Percentiles rank a stretch among this genome's conserved stretches.
phyloP scores from a whole-genome alignment of 768 basidiomycete genomes.

The Russula foetens region DNA sequence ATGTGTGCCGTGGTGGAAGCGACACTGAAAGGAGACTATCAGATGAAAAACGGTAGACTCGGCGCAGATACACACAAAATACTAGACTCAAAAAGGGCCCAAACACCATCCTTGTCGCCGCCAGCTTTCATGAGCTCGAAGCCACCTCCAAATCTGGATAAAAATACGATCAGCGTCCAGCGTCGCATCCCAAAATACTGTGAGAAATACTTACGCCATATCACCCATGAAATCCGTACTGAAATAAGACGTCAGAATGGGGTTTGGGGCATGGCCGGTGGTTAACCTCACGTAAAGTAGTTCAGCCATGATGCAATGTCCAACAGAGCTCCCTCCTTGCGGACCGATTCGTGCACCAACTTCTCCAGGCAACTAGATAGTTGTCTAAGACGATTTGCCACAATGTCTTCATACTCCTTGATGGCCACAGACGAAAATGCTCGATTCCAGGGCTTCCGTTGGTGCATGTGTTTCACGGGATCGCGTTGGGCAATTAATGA shows the following conservation, averaged over 20 bases:
- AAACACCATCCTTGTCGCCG: constrained; percentile 1
- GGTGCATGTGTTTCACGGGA: constrained; percentile 31
- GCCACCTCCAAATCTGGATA: constrained; percentile 23
- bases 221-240: constrained; percentile 44
- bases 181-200: background rate
- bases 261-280: background rate
- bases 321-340: constrained; percentile 20
- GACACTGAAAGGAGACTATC: background rate
- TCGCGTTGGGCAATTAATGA: constrained; percentile 29
- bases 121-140: constrained; percentile 22
- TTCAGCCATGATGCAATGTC: constrained; percentile 30
- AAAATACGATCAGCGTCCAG: background rate
- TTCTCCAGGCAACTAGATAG: constrained; percentile 23
- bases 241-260: background rate
- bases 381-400: constrained; percentile 28
- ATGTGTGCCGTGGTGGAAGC: background rate
- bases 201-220: constrained; percentile 31
- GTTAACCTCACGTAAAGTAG: constrained; percentile 31
- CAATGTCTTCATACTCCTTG: constrained; percentile 34
- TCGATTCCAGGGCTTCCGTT: constrained; percentile 36
- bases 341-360: constrained; percentile 1
- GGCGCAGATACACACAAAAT: background rate
- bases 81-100: background rate
- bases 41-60: background rate
- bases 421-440: constrained; percentile 34